A percentile compares a stretch with the other conserved stretches of the same genome.
phyloP scores from a whole-genome alignment of 768 basidiomycete genomes.

The Termitomyces sp. region DNA sequence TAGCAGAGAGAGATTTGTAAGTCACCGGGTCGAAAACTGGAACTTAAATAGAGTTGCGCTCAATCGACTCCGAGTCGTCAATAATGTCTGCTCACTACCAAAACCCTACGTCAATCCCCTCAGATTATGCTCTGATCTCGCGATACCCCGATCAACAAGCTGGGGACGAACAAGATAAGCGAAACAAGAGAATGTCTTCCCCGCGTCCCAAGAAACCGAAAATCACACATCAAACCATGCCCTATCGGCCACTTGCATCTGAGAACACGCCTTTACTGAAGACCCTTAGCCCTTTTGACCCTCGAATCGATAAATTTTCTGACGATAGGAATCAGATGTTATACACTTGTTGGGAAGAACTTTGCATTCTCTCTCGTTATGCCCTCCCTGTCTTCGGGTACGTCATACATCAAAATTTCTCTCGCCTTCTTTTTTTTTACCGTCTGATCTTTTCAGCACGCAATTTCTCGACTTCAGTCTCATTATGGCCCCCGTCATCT shows the following conservation, averaged over 20 bases:
- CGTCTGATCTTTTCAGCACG: conserved; percentile 37
- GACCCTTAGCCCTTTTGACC: conserved; percentile 34
- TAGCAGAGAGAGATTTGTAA: not conserved
- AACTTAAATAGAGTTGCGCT: conserved; percentile 3
- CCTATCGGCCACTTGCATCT: conserved; percentile 14
- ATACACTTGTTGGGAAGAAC: conserved; percentile 51
- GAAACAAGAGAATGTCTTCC: not conserved
- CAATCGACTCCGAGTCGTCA: not conserved
- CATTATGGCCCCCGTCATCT: conserved; percentile 76
- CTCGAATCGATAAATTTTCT: conserved; percentile 50
- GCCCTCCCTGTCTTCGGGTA: conserved; percentile 72
- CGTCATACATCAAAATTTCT: conserved; percentile 10
- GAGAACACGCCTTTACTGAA: conserved; percentile 60
- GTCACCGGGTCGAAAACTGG: not conserved
- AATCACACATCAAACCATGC: conserved; percentile 6
- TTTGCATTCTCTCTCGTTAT: conserved; percentile 53
- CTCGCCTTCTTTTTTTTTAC: no score
- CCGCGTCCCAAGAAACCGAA: conserved; percentile 11
- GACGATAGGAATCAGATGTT: conserved; percentile 22
- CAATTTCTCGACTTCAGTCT: conserved; percentile 85
- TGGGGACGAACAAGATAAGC: conserved; percentile 10
- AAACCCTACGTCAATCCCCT: conserved; percentile 53
- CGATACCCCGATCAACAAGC: conserved; percentile 34
- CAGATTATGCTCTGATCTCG: conserved; percentile 62
- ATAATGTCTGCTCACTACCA: conserved; percentile 41